Evolutionary conservation across 202 grass and related monocot genomes (phyloP).

Genomic region (Sporobolus alterniflorus): DNA sequence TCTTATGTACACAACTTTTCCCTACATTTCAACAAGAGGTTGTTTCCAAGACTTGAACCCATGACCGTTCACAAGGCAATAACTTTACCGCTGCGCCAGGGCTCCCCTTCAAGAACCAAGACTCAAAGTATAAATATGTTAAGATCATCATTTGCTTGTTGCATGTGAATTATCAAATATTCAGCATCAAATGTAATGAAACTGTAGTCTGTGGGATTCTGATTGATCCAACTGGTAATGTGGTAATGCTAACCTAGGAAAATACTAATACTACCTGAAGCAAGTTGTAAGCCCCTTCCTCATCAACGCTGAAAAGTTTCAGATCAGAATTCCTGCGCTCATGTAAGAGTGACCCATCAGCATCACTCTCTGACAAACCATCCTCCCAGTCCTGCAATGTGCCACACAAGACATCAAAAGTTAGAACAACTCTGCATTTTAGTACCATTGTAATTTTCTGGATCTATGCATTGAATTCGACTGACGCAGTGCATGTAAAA

Average conservation of each 20-base stretch:
- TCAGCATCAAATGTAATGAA: background rate
- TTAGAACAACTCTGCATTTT: slow-evolving; percentile 12
- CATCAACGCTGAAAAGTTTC: slow-evolving; percentile 66
- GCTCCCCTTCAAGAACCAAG: too few species aligned
- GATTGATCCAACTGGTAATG: background rate
- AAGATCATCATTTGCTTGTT: background rate
- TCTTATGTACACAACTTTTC: too few species aligned
- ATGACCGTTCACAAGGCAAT: too few species aligned
- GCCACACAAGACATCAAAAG: slow-evolving; percentile 5
- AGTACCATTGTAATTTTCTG: background rate
- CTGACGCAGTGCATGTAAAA: background rate
- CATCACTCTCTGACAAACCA: slow-evolving; percentile 57
- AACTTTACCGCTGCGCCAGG: too few species aligned
- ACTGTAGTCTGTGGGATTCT: background rate
- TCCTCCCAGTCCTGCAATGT: slow-evolving; percentile 81
- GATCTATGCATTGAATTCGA: slow-evolving; percentile 3
- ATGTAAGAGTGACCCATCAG: slow-evolving; percentile 62
- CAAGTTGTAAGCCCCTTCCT: slow-evolving; percentile 77
- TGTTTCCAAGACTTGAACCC: too few species aligned
- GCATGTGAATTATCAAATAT: background rate
- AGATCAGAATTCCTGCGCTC: slow-evolving; percentile 59
- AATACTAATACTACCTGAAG: slow-evolving; percentile 48
- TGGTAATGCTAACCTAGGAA: background rate
- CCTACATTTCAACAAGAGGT: too few species aligned
- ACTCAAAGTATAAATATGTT: too few species aligned